A percentile compares a stretch with the other conserved stretches of the same genome.
phyloP scores from a whole-genome alignment of 164 flowering plant genomes.

The Houttuynia cordata region DNA sequence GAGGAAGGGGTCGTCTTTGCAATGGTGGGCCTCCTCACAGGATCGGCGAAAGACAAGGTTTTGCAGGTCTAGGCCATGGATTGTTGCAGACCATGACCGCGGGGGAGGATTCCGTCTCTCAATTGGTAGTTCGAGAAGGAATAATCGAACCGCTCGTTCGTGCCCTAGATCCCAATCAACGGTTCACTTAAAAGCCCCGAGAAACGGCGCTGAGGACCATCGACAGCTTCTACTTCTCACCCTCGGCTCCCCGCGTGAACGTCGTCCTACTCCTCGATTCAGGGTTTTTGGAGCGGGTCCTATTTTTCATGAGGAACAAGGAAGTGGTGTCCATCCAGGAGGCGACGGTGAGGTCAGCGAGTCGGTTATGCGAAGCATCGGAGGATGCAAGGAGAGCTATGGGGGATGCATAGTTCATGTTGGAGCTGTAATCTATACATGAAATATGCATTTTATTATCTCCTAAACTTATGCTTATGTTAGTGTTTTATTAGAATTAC shows the following conservation, averaged over 20 bases:
- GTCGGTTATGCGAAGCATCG: conserved; percentile 38
- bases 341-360: conserved; percentile 50
- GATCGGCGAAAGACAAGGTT: conserved; percentile 38
- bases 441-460: too few relatives aligned
- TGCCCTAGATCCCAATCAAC: conserved; percentile 36
- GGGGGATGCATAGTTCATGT: conserved; percentile 79
- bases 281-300: too few relatives aligned
- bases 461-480: too few relatives aligned
- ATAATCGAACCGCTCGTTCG: conserved; percentile 43
- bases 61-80: conserved; percentile 42
- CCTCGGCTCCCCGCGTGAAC: conserved; percentile 17
- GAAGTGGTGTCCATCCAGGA: too few relatives aligned
- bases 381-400: conserved; percentile 60
- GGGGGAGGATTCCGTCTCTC: conserved; percentile 36
- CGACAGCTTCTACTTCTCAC: conserved; percentile 44
- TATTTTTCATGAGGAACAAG: too few relatives aligned
- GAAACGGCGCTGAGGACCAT: conserved; percentile 39
- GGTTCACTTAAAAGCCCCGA: conserved; percentile 33
- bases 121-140: conserved; percentile 40
- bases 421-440: too few relatives aligned
- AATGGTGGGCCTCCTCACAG: conserved; percentile 41
- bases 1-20: too few relatives aligned
- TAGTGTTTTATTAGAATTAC: too few relatives aligned
- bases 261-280: too few relatives aligned
- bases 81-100: conserved; percentile 50